phyloP scores from a whole-genome alignment of 768 basidiomycete genomes.

The Gloeostereum incarnatum region DNA sequence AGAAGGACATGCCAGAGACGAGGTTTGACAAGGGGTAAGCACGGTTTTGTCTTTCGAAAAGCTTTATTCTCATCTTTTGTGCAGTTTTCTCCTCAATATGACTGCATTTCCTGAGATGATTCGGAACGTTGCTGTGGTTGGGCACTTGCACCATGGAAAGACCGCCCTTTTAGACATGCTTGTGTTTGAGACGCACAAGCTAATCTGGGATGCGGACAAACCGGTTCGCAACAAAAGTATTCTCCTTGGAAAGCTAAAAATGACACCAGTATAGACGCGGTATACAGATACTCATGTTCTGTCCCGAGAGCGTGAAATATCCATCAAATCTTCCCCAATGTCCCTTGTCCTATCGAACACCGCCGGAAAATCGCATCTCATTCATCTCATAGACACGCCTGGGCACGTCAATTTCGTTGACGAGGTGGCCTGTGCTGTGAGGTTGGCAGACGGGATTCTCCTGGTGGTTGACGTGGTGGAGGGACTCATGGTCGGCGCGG shows the following conservation, averaged over 20 bases:
- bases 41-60: background rate
- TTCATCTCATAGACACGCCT: conserved; percentile 95
- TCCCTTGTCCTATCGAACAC: conserved; percentile 82
- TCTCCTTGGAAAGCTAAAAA: background rate
- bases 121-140: conserved; percentile 92
- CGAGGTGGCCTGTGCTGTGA: conserved; percentile 83
- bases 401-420: conserved; percentile 99
- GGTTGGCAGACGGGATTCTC: conserved; percentile 84
- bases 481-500: conserved; percentile 92
- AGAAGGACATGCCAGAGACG: conserved; percentile 93
- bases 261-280: conserved; percentile 47
- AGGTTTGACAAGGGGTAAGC: conserved; percentile 95
- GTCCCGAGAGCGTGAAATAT: conserved; percentile 82
- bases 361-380: conserved; percentile 83
- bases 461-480: conserved; percentile 98
- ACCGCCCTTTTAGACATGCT: conserved; percentile 97
- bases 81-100: conserved; percentile 87
- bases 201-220: conserved; percentile 88
- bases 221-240: conserved; percentile 42
- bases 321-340: conserved; percentile 96
- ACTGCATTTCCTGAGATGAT: conserved; percentile 89
- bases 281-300: conserved; percentile 96
- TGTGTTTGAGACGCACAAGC: conserved; percentile 91
- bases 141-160: conserved; percentile 97
- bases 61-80: background rate